These are phyloP conservation scores for Kickxella alabastrina DNA, from an alignment of 192 early-diverging fungal genomes.

Conservation along the genomic window DNA sequence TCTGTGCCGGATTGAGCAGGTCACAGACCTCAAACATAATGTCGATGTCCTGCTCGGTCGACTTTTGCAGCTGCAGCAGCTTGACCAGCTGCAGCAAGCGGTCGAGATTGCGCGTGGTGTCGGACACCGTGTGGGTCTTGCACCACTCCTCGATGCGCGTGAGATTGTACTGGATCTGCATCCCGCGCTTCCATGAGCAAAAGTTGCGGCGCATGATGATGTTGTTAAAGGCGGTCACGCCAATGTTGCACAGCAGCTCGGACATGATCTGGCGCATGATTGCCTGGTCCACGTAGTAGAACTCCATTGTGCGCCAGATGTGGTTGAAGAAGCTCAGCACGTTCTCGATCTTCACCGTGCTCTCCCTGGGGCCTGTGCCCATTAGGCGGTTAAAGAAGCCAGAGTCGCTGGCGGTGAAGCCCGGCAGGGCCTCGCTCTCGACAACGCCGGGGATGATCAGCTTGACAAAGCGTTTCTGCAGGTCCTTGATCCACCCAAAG, in stretches of 20 bases:
- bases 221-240: slow-evolving; percentile 95
- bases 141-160: slow-evolving; percentile 98
- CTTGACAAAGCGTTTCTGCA: slow-evolving; percentile 90
- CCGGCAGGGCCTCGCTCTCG: slow-evolving; percentile 91
- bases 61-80: slow-evolving; percentile 79
- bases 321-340: slow-evolving; percentile 91
- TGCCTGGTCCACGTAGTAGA: slow-evolving; percentile 92
- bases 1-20: slow-evolving; percentile 92
- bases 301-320: slow-evolving; percentile 92
- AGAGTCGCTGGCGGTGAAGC: slow-evolving; percentile 89
- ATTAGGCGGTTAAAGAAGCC: slow-evolving; percentile 90
- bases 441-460: slow-evolving; percentile 96
- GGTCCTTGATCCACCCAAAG: slow-evolving; percentile 97
- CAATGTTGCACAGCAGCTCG: slow-evolving; percentile 93
- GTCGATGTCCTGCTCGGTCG: slow-evolving; percentile 80
- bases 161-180: slow-evolving; percentile 99
- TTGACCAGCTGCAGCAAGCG: slow-evolving; percentile 96
- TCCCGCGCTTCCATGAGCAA: slow-evolving; percentile 98
- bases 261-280: slow-evolving; percentile 92
- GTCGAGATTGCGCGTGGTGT: slow-evolving; percentile 86
- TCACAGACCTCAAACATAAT: slow-evolving; percentile 99
- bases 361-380: slow-evolving; percentile 67
- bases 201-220: slow-evolving; percentile 97
- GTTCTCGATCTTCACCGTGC: slow-evolving; percentile 88
- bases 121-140: slow-evolving; percentile 88